Conservation (phyloP, 2,329 filamentous ascomycete species). For the Apiospora rasikravindrae region DNA sequence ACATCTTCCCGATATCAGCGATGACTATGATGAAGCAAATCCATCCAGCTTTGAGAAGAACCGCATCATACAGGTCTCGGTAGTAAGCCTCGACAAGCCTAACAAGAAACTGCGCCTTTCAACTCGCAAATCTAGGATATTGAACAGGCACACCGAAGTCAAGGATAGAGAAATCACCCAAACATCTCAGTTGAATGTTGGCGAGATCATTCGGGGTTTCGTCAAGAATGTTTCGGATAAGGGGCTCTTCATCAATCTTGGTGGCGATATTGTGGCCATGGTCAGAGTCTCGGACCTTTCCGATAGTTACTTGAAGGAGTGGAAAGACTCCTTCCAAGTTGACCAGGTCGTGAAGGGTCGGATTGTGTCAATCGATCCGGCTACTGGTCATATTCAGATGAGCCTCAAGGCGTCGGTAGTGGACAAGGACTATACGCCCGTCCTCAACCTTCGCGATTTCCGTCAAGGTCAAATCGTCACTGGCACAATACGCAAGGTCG, state of each 20-base stretch:
- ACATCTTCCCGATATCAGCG: slow-evolving; percentile 80
- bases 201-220: slow-evolving; percentile 87
- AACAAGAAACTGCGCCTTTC: slow-evolving; percentile 89
- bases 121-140: slow-evolving; percentile 81
- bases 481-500: slow-evolving; percentile 90
- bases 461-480: slow-evolving; percentile 82
- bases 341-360: slow-evolving; percentile 92
- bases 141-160: slow-evolving; percentile 83
- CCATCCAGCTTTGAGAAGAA: slow-evolving; percentile 79
- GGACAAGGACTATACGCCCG: slow-evolving; percentile 77
- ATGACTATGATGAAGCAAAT: slow-evolving; percentile 84
- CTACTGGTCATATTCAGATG: slow-evolving; percentile 77
- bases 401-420: slow-evolving; percentile 86
- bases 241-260: slow-evolving; percentile 85
- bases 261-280: slow-evolving; percentile 79
- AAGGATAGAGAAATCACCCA: slow-evolving; percentile 80
- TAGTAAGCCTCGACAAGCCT: slow-evolving; percentile 77
- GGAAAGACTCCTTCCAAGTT: slow-evolving; percentile 86
- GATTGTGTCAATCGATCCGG: slow-evolving; percentile 72
- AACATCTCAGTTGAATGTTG: slow-evolving; percentile 72
- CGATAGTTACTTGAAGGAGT: slow-evolving; percentile 91
- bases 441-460: slow-evolving; percentile 76
- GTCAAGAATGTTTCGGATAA: slow-evolving; percentile 89
- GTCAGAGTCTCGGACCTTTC: slow-evolving; percentile 89
- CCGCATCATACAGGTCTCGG: slow-evolving; percentile 85